phyloP scores from a whole-genome alignment of 2,329 filamentous ascomycete species.

The Fusarium sp. region DNA sequence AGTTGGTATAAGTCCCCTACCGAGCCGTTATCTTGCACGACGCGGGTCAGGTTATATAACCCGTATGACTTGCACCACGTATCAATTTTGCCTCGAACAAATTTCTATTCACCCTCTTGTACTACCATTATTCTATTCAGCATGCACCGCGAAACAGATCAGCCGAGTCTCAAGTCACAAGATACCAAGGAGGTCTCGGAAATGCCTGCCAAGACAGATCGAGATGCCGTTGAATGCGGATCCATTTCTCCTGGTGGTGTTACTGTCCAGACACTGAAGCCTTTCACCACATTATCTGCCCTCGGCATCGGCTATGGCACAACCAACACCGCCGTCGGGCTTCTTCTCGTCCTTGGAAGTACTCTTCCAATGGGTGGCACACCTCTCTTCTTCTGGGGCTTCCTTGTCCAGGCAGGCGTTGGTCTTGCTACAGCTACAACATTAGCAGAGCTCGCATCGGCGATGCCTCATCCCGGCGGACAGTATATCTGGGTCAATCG shows the following conservation, averaged over 20 bases:
- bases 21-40: neutral
- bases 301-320: slow-evolving; percentile 10
- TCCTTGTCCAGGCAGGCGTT: neutral
- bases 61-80: neutral
- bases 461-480: slow-evolving; percentile 3
- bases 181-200: neutral
- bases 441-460: neutral
- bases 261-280: neutral
- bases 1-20: neutral
- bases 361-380: slow-evolving; percentile 3
- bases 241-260: neutral
- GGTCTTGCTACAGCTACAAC: slow-evolving; percentile 1
- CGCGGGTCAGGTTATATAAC: neutral
- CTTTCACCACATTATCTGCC: neutral
- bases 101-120: no score
- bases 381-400: slow-evolving; percentile 5
- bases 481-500: slow-evolving; percentile 9
- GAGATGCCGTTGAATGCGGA: neutral
- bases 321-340: slow-evolving; percentile 2
- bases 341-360: slow-evolving; percentile 1
- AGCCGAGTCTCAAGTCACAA: neutral
- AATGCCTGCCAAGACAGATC: neutral
- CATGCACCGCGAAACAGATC: neutral
- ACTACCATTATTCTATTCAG: neutral
- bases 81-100: neutral